Evolutionary conservation across 176 grass and related monocot genomes (phyloP).

Genomic region (Cenchrus americanus): DNA sequence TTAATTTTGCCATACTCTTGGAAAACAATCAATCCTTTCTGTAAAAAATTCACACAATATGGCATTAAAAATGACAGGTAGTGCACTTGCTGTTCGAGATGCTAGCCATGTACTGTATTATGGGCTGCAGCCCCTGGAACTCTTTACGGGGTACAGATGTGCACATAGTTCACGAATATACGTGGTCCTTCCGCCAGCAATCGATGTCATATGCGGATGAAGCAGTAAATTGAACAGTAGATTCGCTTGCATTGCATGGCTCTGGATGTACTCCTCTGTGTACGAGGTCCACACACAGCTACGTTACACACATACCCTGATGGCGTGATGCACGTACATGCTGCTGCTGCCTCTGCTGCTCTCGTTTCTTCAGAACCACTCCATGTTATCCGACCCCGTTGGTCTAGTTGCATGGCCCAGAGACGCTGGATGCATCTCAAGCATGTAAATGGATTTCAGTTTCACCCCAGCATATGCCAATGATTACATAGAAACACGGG

Average conservation of each 20-base stretch:
- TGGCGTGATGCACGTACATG: neutral
- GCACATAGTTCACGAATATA: neutral
- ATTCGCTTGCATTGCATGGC: neutral
- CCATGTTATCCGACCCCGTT: neutral
- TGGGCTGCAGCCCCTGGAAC: too few species aligned
- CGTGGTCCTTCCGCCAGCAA: slow-evolving; percentile 30
- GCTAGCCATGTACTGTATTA: too few species aligned
- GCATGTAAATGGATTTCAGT: too few species aligned
- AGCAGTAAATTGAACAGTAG: neutral
- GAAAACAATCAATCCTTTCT: too few species aligned
- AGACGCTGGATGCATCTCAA: neutral
- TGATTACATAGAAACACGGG: neutral
- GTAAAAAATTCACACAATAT: too few species aligned
- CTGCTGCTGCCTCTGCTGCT: neutral
- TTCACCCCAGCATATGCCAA: neutral
- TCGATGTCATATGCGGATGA: neutral
- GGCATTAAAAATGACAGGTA: too few species aligned
- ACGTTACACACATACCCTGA: neutral
- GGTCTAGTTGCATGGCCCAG: neutral
- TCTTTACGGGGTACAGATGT: neutral
- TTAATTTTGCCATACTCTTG: too few species aligned
- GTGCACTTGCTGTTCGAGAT: too few species aligned
- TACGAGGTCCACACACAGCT: neutral
- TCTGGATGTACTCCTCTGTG: neutral
- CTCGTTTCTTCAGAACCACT: neutral